Percentiles rank a stretch among this genome's conserved stretches.
Conservation (phyloP, 768 basidiomycete species). For the Boletus sp. region DNA sequence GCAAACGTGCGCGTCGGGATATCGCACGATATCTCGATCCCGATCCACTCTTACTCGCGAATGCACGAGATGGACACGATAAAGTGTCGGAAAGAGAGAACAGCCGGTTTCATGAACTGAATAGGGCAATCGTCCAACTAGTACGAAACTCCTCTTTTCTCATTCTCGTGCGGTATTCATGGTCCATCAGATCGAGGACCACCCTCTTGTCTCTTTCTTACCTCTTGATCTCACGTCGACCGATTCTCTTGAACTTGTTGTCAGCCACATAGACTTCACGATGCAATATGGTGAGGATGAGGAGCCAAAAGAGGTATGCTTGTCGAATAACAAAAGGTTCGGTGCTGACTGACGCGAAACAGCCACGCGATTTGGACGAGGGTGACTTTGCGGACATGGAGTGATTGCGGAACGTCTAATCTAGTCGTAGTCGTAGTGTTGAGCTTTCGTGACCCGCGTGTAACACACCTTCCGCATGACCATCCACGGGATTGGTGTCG, state of each 20-base stretch:
- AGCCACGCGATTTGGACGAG: slow-evolving; percentile 93
- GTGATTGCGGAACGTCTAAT: slow-evolving; percentile 26
- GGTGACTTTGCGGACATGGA: slow-evolving; percentile 84
- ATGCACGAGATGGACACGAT: slow-evolving; percentile 47
- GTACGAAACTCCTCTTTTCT: slow-evolving; percentile 44
- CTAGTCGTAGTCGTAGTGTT: not conserved
- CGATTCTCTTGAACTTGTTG: slow-evolving; percentile 84
- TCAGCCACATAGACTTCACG: slow-evolving; percentile 96
- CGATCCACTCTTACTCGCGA: slow-evolving; percentile 82
- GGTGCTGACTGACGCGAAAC: slow-evolving; percentile 15
- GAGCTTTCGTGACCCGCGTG: not conserved
- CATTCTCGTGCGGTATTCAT: not conserved
- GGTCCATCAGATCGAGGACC: slow-evolving; percentile 83
- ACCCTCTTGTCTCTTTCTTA: slow-evolving; percentile 95
- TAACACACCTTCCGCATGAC: slow-evolving; percentile 38
- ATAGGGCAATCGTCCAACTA: slow-evolving; percentile 91
- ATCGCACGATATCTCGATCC: slow-evolving; percentile 96
- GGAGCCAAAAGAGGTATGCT: slow-evolving; percentile 85
- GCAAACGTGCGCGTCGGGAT: slow-evolving; percentile 68
- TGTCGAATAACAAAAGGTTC: not conserved
- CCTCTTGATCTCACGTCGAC: slow-evolving; percentile 89
- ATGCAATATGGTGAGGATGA: slow-evolving; percentile 99
- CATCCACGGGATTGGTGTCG: slow-evolving; percentile 74
- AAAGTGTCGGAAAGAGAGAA: slow-evolving; percentile 49
- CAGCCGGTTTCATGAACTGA: slow-evolving; percentile 88